Base-by-base conservation (phyloP, 768 basidiomycete species). In the Lactarius trivialis region DNA sequence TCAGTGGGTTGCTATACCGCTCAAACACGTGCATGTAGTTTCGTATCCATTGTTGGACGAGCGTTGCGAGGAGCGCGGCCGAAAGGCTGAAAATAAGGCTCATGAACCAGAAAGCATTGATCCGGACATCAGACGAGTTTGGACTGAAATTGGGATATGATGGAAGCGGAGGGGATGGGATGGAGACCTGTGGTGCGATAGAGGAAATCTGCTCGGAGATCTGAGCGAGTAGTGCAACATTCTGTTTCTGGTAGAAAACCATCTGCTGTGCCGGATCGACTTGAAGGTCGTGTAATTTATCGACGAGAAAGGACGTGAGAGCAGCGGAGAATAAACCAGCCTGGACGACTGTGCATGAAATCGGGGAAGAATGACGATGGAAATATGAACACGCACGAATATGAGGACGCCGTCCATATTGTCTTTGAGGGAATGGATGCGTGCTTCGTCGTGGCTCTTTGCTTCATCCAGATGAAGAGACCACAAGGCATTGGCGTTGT, bases 21-120 rank as follows among this genome's bases (percentile, higher is more conserved):
- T 71, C 34, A 71, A 72, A 65, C 56, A 63, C 37, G 12, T 57
- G 58, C 48, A 62, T 39, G 60, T 78, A 78, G 45, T 76, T 73
- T 17, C 76, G 73, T 1, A 77, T 70, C 81, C 81, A 82, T 60
- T 79, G 77, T 65, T 82, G 76, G 28, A 79, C 76, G 6, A 83
- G 66, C 17, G 78, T 80, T 21, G 79, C 79, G 7, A 70, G 61
- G 15, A 81, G 71, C 60, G 76, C 78, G 45, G 77, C 74, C 3
- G 71, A 71, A 19, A 82, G 71, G 62, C 78, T 79, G 52, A 78
- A 69, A 1, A 68, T 55, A 0, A 72, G 62, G 51, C 68, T 69
- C n/a, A 65, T 56, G 65, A 81, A 79, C 77, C 77, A 81, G 8
- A 78, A 68, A 0, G 65, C 68, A 60, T 82, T 81, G 37, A 72